These are phyloP conservation scores for Aspergillus latus DNA, from an alignment of 2,329 filamentous ascomycete species.

Conservation along the genomic window DNA sequence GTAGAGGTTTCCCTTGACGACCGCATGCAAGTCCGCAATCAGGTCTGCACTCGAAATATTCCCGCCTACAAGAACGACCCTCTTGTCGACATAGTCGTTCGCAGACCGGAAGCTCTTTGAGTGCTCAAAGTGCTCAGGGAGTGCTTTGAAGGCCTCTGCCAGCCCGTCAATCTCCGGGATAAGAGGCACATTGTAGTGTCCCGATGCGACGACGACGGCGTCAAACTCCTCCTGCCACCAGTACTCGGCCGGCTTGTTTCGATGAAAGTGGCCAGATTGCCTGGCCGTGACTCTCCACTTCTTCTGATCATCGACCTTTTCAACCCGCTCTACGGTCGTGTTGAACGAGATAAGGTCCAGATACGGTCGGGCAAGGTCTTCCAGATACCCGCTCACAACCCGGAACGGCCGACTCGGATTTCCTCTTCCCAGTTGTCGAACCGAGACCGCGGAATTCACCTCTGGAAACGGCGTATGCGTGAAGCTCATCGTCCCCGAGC, in stretches of 20 bases:
- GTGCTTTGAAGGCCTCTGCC: conserved; percentile 28
- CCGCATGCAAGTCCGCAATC: conserved; percentile 25
- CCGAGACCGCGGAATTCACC: conserved; percentile 25
- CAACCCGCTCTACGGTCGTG: conserved; percentile 33
- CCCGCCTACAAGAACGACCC: conserved; percentile 31
- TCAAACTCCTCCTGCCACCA: conserved; percentile 46
- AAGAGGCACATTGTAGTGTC: conserved; percentile 44
- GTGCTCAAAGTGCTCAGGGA: conserved; percentile 39
- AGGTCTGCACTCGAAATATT: conserved; percentile 32
- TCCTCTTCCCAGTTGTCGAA: conserved; percentile 20
- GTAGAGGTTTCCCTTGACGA: conserved; percentile 25
- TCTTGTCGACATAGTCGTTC: conserved; percentile 40
- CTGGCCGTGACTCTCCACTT: conserved; percentile 35
- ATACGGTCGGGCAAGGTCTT: conserved; percentile 28
- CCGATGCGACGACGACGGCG: conserved; percentile 44
- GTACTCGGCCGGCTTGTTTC: conserved; percentile 24
- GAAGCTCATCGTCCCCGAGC: conserved; percentile 28
- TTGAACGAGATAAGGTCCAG: conserved; percentile 31
- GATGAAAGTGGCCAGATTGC: conserved; percentile 13
- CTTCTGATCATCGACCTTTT: conserved; percentile 19
- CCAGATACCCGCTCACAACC: conserved; percentile 25
- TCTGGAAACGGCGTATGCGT: conserved; percentile 28
- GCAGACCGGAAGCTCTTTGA: conserved; percentile 36
- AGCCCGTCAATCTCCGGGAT: conserved; percentile 42
- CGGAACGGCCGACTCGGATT: conserved; percentile 29